phyloP scores from a whole-genome alignment of 1,284 basidiomycete species.

The Boletus sp. region DNA sequence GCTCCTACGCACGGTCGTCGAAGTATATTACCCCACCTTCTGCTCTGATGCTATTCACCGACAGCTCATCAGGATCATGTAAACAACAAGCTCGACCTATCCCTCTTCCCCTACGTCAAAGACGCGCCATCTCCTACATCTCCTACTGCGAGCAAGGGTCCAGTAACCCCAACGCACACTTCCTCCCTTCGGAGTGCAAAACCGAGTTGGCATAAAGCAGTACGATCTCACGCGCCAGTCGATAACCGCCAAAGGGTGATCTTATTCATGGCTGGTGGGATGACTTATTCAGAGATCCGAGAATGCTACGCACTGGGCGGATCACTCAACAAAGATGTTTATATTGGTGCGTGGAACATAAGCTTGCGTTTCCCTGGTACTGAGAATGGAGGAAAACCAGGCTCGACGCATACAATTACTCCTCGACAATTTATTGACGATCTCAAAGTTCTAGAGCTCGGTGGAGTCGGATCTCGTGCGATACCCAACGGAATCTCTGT shows the following conservation, averaged over 20 bases:
- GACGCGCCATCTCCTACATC: slow-evolving; percentile 69
- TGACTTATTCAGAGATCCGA: slow-evolving; percentile 94
- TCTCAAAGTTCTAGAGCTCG: slow-evolving; percentile 79
- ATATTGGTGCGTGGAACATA: slow-evolving; percentile 65
- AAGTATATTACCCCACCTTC: slow-evolving; percentile 42
- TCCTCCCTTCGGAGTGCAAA: slow-evolving; percentile 81
- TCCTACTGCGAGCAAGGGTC: slow-evolving; percentile 43
- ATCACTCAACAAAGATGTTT: slow-evolving; percentile 80
- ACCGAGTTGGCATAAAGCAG: slow-evolving; percentile 81
- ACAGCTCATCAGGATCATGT: slow-evolving; percentile 67
- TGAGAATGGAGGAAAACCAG: slow-evolving; percentile 39
- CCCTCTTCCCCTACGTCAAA: slow-evolving; percentile 86
- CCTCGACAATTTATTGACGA: slow-evolving; percentile 85
- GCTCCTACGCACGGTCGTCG: slow-evolving; percentile 77
- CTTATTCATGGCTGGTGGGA: slow-evolving; percentile 91
- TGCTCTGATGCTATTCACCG: background rate
- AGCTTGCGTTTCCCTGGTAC: background rate
- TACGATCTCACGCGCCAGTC: slow-evolving; percentile 46
- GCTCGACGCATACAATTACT: slow-evolving; percentile 85
- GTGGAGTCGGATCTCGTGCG: slow-evolving; percentile 66
- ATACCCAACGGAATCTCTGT: slow-evolving; percentile 68
- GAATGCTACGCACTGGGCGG: slow-evolving; percentile 81
- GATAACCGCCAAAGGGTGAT: slow-evolving; percentile 80
- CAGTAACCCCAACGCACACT: slow-evolving; percentile 46
- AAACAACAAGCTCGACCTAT: slow-evolving; percentile 71